Percentiles rank a stretch among this genome's conserved stretches.
phyloP scores from a whole-genome alignment of 345 rosid species.

The Mallotus nudiflorus region DNA sequence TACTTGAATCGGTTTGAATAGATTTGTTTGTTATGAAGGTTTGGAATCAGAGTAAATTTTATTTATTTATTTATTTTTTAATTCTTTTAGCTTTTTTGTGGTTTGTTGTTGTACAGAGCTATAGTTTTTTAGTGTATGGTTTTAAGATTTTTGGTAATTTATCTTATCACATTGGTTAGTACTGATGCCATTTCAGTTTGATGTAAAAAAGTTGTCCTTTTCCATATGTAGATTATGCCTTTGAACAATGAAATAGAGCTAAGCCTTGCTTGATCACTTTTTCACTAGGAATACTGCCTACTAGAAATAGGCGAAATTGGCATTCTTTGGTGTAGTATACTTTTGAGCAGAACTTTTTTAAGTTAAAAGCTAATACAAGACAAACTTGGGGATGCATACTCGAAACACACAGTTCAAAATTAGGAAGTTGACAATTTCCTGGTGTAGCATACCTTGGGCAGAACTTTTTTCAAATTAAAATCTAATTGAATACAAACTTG shows the following conservation, averaged over 20 bases:
- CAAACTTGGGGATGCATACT: background rate
- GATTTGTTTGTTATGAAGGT: background rate
- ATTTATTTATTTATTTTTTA: background rate
- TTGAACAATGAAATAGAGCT: background rate
- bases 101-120: background rate
- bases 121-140: conserved; percentile 7
- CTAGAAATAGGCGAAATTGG: background rate
- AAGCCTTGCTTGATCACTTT: background rate
- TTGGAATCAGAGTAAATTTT: background rate
- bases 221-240: background rate
- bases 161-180: background rate
- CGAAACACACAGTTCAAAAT: background rate
- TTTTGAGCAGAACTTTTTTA: background rate
- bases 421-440: background rate
- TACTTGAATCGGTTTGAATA: conserved; percentile 12
- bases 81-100: background rate
- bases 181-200: background rate
- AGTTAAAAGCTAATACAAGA: background rate
- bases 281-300: background rate
- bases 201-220: background rate
- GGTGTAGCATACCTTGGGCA: background rate
- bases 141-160: conserved; percentile 2
- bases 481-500: background rate
- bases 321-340: background rate
- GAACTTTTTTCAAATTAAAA: background rate